Percentiles rank a stretch among this genome's conserved stretches.
Evolutionary conservation across 805 yeast genomes (phyloP).

Genomic region (Lipomyces starkeyi): DNA sequence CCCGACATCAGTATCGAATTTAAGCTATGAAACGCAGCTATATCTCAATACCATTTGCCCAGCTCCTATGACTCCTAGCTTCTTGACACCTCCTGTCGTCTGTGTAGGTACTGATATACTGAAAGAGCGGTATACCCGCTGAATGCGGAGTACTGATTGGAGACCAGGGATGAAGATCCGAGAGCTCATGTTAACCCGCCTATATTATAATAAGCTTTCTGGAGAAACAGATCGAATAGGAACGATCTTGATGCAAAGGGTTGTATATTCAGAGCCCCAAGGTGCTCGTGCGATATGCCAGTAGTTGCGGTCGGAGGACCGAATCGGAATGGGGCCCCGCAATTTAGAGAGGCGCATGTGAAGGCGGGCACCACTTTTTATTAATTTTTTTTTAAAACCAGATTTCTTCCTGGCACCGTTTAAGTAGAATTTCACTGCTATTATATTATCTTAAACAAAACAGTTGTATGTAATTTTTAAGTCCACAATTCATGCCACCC

Average conservation of each 20-base stretch:
- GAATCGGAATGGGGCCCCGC: neutral
- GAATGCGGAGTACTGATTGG: neutral
- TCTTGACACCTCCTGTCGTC: slow-evolving; percentile 13
- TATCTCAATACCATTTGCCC: slow-evolving; percentile 51
- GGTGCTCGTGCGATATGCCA: neutral
- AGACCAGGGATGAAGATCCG: neutral
- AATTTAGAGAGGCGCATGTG: neutral
- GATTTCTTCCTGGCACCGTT: too few relatives aligned
- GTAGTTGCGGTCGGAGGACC: neutral
- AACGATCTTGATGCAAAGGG: neutral
- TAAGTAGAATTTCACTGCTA: too few relatives aligned
- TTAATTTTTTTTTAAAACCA: too few relatives aligned
- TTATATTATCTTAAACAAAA: too few relatives aligned
- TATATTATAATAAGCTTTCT: neutral
- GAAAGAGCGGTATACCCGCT: neutral
- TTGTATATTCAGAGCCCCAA: neutral
- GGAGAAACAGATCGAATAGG: neutral
- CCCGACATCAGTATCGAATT: neutral
- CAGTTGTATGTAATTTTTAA: too few relatives aligned
- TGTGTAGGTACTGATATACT: neutral
- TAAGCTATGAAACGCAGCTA: neutral
- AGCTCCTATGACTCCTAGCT: slow-evolving; percentile 50
- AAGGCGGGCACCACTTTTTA: neutral
- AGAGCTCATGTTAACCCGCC: neutral
- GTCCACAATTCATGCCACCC: neutral